phyloP scores from a whole-genome alignment of 1,284 basidiomycete genomes.

The Tylopilus sp. region DNA sequence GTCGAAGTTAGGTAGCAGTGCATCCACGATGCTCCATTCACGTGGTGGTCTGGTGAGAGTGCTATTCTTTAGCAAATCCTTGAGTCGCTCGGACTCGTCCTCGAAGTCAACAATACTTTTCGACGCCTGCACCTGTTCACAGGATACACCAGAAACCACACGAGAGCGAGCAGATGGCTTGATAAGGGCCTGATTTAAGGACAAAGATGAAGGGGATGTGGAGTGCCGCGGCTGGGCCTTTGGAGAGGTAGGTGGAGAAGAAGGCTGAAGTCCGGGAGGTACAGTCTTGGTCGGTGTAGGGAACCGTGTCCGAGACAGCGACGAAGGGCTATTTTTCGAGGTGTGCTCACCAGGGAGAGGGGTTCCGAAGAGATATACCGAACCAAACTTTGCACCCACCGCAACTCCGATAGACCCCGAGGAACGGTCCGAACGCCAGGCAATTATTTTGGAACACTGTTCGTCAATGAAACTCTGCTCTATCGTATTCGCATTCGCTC shows the following conservation, averaged over 20 bases:
- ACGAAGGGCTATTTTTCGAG: slow-evolving; percentile 6
- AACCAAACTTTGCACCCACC: slow-evolving; percentile 38
- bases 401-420: slow-evolving; percentile 24
- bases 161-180: slow-evolving; percentile 40
- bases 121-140: slow-evolving; percentile 51
- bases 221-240: slow-evolving; percentile 29
- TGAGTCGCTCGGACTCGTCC: slow-evolving; percentile 71
- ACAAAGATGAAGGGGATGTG: slow-evolving; percentile 37
- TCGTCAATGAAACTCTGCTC: slow-evolving; percentile 31
- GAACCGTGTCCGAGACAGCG: slow-evolving; percentile 15
- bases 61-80: slow-evolving; percentile 62
- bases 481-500: slow-evolving; percentile 10
- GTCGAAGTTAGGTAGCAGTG: slow-evolving; percentile 29
- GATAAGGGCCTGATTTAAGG: slow-evolving; percentile 30
- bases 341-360: slow-evolving; percentile 21
- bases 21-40: slow-evolving; percentile 34
- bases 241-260: slow-evolving; percentile 39
- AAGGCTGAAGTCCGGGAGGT: slow-evolving; percentile 26
- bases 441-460: slow-evolving; percentile 16
- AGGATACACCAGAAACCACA: slow-evolving; percentile 65
- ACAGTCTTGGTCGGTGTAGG: slow-evolving; percentile 15
- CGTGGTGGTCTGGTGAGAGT: slow-evolving; percentile 43
- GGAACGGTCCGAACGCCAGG: slow-evolving; percentile 21
- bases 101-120: slow-evolving; percentile 78
- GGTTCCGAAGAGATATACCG: slow-evolving; percentile 37